A percentile compares a stretch with the other conserved stretches of the same genome.
Conservation (phyloP, 108 stramenopile genomes). For the Seminavis robusta region DNA sequence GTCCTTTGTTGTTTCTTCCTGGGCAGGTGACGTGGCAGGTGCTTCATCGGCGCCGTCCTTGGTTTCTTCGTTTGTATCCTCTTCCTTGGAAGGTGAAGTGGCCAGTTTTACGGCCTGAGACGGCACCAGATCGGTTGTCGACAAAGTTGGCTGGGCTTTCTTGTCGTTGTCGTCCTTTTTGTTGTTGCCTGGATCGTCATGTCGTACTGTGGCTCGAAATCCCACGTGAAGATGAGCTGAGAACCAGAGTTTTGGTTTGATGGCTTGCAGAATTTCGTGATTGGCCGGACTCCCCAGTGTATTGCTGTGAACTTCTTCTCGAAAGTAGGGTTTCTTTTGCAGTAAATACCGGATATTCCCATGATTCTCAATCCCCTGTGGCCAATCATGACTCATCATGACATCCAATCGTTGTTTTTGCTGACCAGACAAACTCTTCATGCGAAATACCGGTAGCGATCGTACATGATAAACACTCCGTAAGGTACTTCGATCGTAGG, state of each 20-base stretch:
- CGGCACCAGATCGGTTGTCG: conserved; percentile 13
- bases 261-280: conserved; percentile 63
- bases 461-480: conserved; percentile 95
- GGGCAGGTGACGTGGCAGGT: too few relatives aligned
- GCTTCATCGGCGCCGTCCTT: not conserved
- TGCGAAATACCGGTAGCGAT: conserved; percentile 78
- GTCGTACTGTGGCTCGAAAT: conserved; percentile 86
- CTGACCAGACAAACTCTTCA: conserved; percentile 44
- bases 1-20: conserved; percentile 2
- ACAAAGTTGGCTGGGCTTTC: conserved; percentile 7
- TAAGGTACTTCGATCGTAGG: conserved; percentile 64
- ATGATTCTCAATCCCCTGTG: conserved; percentile 84
- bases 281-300: conserved; percentile 90
- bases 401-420: conserved; percentile 59
- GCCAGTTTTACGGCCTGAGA: conserved; percentile 5
- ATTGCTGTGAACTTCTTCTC: conserved; percentile 79
- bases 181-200: conserved; percentile 12
- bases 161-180: conserved; percentile 8
- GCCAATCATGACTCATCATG: conserved; percentile 97
- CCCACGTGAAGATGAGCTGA: conserved; percentile 97
- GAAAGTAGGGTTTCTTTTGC: conserved; percentile 80
- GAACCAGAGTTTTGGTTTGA: conserved; percentile 95
- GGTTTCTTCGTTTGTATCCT: conserved; percentile 3
- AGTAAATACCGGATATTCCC: conserved; percentile 74
- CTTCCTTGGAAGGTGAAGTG: not conserved